Base-by-base conservation (phyloP, 495 filamentous ascomycete genomes). In the Tuber magnatum region DNA sequence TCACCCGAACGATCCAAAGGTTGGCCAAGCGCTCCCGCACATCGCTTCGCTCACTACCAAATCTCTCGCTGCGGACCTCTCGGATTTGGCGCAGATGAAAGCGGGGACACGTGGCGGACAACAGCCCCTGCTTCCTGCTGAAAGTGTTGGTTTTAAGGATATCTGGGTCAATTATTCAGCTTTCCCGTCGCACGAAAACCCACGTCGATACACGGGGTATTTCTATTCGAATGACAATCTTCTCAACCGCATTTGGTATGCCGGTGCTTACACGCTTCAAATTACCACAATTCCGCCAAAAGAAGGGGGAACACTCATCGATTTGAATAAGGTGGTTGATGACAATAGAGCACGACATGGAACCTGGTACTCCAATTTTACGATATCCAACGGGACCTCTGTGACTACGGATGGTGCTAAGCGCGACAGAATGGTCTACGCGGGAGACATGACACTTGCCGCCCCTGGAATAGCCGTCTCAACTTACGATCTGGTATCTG, bases 191-290 rank as follows among this genome's bases (percentile, higher is more conserved):
- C 78, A 83, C 70, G 72, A 74, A 9, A 83, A 84, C 75, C 82
- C 81, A 44, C 75, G 80, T 35, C 83, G 83, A n/a, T 88, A 88
- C 77, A 83, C 83, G 20, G 86, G 86, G 12, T 88, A 87, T 71
- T 88, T 88, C 73, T 81, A 86, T 75, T 85, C 83, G 68, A 82
- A 83, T 9, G 86, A 85, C 35, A 83, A 84, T 18, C 82, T 87
- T 6, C 80, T 86, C 10, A 90, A 91, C 74, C 81, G 85, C 20
- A 86, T 90, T 65, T 91, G 88, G 88, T 91, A 91, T 79, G 86
- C 88, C n/a, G 88, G 88, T 22, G 88, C 88, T 24, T 91, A 88
- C 77, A 91, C 89, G 0, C 83, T 87, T 43, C 88, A 90, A 79
- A 83, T 90, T 14, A 87, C 85, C 56, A 89, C 87, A 14, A 86